Conservation (phyloP, 768 basidiomycete species). For the Floccularia luteovirens region DNA sequence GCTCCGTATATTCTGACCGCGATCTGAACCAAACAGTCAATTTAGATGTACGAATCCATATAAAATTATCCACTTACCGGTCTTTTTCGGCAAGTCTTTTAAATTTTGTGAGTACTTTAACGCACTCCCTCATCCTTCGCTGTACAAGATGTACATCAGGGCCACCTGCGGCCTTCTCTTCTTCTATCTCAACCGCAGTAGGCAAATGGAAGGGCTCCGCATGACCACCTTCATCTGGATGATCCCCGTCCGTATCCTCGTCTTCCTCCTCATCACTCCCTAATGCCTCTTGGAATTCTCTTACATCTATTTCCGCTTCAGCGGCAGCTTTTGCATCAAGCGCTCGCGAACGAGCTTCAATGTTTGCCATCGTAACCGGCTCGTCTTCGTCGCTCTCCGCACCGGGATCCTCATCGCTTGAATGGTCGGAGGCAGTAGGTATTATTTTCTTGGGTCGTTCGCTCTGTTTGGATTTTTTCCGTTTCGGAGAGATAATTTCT, state of each 20-base stretch:
- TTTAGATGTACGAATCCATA: neutral
- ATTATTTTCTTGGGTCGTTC: conserved; percentile 41
- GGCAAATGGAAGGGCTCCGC: conserved; percentile 56
- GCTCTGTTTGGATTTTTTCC: conserved; percentile 46
- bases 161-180: conserved; percentile 60
- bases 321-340: conserved; percentile 59
- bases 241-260: conserved; percentile 31
- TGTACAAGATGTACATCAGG: conserved; percentile 74
- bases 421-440: conserved; percentile 37
- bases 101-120: conserved; percentile 67
- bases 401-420: conserved; percentile 23
- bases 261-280: conserved; percentile 41
- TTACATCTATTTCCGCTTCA: conserved; percentile 62
- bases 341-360: conserved; percentile 75
- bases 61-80: conserved; percentile 37
- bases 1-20: conserved; percentile 84
- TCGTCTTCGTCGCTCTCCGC: conserved; percentile 41
- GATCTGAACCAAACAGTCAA: conserved; percentile 40
- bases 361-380: conserved; percentile 69
- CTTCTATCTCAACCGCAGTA: conserved; percentile 62
- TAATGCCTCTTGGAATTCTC: conserved; percentile 54
- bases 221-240: conserved; percentile 33
- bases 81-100: conserved; percentile 57
- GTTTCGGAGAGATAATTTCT: conserved; percentile 29
- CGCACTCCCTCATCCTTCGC: conserved; percentile 71